phyloP scores from a whole-genome alignment of 208 protist species.

The Crithidia thermophila region DNA sequence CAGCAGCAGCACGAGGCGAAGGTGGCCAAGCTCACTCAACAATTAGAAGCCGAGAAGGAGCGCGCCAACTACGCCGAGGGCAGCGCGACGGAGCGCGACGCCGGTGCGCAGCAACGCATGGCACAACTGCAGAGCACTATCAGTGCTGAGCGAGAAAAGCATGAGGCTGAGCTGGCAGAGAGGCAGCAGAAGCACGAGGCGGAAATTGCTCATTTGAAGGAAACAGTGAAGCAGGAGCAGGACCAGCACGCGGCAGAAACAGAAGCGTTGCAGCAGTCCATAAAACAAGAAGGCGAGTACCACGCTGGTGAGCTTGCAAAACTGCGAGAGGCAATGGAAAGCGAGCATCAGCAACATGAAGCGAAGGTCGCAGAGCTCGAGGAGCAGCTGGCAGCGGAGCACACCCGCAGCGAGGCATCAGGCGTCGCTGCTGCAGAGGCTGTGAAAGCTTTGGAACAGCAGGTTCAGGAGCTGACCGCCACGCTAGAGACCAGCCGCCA shows the following conservation, averaged over 20 bases:
- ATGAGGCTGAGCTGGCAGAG: neutral
- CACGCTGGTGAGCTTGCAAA: neutral
- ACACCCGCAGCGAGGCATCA: constrained; percentile 1
- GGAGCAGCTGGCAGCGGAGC: neutral
- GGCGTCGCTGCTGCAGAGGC: neutral
- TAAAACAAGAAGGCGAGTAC: neutral
- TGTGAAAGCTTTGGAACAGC: neutral
- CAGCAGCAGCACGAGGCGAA: neutral
- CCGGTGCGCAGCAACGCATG: constrained; percentile 18
- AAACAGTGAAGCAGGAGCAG: neutral
- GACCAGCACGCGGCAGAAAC: neutral
- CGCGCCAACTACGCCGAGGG: constrained; percentile 18
- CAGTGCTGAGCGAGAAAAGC: constrained; percentile 8
- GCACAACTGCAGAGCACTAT: constrained; percentile 7
- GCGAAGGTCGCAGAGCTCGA: neutral
- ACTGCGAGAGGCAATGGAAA: constrained; percentile 5
- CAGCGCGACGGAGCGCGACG: constrained; percentile 10
- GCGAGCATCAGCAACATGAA: neutral
- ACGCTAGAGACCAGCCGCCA: neutral
- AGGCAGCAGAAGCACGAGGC: neutral
- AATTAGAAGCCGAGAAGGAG: constrained; percentile 20
- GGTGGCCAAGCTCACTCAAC: constrained; percentile 21
- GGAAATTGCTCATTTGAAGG: neutral
- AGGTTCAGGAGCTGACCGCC: neutral
- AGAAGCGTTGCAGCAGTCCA: no score